phyloP scores from a whole-genome alignment of 1,284 basidiomycete species.

The Leccinum fallax region DNA sequence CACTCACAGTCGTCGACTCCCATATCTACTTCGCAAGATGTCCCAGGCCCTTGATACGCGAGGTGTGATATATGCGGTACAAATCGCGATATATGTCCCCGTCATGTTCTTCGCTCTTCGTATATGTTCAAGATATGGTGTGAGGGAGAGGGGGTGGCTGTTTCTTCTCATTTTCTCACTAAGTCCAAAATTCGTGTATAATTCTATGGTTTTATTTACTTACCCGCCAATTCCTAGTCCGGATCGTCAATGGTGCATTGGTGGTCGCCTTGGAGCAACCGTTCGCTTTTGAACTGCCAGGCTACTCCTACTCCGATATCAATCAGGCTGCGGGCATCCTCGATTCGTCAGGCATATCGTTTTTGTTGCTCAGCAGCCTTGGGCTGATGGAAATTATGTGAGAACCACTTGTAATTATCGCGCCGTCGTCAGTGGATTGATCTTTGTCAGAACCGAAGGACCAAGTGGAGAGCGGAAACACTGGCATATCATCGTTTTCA shows the following conservation, averaged over 20 bases:
- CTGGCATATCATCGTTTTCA: slow-evolving; percentile 36
- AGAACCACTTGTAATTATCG: slow-evolving; percentile 28
- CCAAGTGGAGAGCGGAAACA: slow-evolving; percentile 14
- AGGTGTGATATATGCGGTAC: slow-evolving; percentile 56
- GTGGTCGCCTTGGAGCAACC: no score
- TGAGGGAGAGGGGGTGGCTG: slow-evolving; percentile 55
- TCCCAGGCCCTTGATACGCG: slow-evolving; percentile 39
- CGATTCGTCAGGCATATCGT: slow-evolving; percentile 54
- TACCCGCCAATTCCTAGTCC: neutral
- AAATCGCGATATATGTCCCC: slow-evolving; percentile 57
- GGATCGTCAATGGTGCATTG: no score
- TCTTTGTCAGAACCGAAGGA: slow-evolving; percentile 25
- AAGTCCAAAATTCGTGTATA: slow-evolving; percentile 37
- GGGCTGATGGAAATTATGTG: slow-evolving; percentile 65
- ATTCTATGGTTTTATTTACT: slow-evolving; percentile 13
- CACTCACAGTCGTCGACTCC: neutral
- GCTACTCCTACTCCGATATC: no score
- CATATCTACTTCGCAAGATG: slow-evolving; percentile 17
- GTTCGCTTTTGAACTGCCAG: no score
- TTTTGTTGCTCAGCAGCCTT: slow-evolving; percentile 55
- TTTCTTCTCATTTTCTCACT: slow-evolving; percentile 56
- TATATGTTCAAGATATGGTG: slow-evolving; percentile 53
- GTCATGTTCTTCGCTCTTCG: slow-evolving; percentile 46
- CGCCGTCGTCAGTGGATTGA: neutral
- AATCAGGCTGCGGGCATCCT: slow-evolving; percentile 24